phyloP scores from a whole-genome alignment of 345 rosid genomes.

The Eucalyptus paniculata region DNA sequence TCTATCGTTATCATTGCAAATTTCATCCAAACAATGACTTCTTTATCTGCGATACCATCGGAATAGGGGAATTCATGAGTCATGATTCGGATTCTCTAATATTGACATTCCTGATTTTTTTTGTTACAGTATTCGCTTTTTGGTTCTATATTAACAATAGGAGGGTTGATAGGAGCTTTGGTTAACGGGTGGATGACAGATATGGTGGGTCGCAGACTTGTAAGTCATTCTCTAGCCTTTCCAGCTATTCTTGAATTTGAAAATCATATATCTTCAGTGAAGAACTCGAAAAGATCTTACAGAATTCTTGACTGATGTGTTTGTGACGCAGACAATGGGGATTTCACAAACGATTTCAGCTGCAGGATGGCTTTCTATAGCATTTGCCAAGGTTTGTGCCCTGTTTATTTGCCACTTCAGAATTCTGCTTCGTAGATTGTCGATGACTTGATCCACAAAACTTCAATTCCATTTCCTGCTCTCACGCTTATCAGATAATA shows the following conservation, averaged over 20 bases:
- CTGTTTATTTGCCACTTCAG: neutral
- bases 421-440: neutral
- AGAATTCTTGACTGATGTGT: neutral
- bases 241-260: neutral
- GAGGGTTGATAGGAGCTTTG: slow-evolving; percentile 19
- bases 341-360: slow-evolving; percentile 24
- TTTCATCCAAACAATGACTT: neutral
- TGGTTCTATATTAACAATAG: slow-evolving; percentile 14
- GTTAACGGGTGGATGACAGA: slow-evolving; percentile 16
- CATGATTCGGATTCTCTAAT: neutral
- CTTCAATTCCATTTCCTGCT: neutral
- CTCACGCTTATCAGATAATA: neutral
- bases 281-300: neutral
- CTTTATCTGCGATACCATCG: neutral
- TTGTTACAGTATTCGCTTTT: slow-evolving; percentile 23
- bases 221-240: neutral
- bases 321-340: slow-evolving; percentile 40
- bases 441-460: neutral
- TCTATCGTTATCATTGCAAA: neutral
- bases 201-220: slow-evolving; percentile 15
- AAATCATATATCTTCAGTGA: neutral
- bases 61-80: neutral
- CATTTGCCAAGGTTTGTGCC: slow-evolving; percentile 18
- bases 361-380: slow-evolving; percentile 44
- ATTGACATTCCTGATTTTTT: neutral